phyloP scores from a whole-genome alignment of 495 filamentous ascomycete genomes.

The Xylaria scruposa region DNA sequence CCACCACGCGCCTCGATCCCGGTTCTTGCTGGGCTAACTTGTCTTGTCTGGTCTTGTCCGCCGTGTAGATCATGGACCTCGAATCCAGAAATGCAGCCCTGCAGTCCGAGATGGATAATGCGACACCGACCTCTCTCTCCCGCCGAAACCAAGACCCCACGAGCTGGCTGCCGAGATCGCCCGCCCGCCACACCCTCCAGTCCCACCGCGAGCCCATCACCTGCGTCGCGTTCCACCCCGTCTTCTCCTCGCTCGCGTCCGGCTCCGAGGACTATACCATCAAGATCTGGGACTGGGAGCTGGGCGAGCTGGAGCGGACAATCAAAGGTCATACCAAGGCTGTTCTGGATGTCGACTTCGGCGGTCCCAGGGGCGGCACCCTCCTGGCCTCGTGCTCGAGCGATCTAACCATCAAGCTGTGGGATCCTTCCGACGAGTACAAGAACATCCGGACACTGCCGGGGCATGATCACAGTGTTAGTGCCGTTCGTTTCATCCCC shows the following conservation, averaged over 20 bases:
- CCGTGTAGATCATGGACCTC: constrained; percentile 86
- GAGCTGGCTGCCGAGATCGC: constrained; percentile 83
- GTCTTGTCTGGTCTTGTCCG: constrained; percentile 15
- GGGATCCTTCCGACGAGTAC: constrained; percentile 94
- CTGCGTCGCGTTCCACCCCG: constrained; percentile 91
- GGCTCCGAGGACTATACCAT: constrained; percentile 87
- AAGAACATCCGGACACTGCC: constrained; percentile 93
- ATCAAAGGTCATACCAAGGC: constrained; percentile 93
- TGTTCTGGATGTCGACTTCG: constrained; percentile 89
- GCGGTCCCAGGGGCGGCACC: constrained; percentile 83
- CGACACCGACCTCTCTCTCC: constrained; percentile 83
- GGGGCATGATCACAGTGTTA: constrained; percentile 92
- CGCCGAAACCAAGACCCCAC: constrained; percentile 82
- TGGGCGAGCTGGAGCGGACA: constrained; percentile 89
- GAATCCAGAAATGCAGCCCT: constrained; percentile 73
- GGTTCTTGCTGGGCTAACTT: constrained; percentile 15
- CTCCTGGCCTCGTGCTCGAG: constrained; percentile 89
- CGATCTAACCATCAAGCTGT: constrained; percentile 93
- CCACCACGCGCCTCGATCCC: constrained; percentile 9
- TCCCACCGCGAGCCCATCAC: constrained; percentile 84
- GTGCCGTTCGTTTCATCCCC: constrained; percentile 86
- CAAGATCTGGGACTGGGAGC: constrained; percentile 99
- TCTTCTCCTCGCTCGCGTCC: constrained; percentile 89
- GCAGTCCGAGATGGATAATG: constrained; percentile 82
- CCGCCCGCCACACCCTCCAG: constrained; percentile 80